phyloP scores from a whole-genome alignment of 2,329 filamentous ascomycete genomes.

The Cladosporium sp. region DNA sequence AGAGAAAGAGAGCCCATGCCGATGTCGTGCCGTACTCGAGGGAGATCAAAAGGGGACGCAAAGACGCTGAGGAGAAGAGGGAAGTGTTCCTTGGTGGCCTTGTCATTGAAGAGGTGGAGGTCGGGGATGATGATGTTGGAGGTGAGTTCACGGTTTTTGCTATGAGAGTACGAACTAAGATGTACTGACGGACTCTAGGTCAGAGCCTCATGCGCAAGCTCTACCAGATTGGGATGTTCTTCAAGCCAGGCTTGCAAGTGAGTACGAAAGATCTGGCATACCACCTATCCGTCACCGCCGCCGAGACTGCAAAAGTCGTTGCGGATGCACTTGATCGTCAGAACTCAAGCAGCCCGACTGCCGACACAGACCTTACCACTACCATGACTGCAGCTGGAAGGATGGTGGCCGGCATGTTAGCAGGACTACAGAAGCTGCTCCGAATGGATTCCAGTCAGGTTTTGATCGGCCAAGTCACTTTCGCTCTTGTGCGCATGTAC shows the following conservation, averaged over 20 bases:
- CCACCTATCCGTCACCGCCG: not conserved
- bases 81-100: not conserved
- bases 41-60: constrained; percentile 22
- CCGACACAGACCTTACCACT: constrained; percentile 13
- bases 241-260: constrained; percentile 17
- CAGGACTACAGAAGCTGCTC: constrained; percentile 21
- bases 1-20: constrained; percentile 26
- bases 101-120: constrained; percentile 5
- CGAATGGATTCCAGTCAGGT: constrained; percentile 12
- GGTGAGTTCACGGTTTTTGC: not conserved
- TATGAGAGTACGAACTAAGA: too few relatives aligned
- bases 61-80: constrained; percentile 13
- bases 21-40: constrained; percentile 23
- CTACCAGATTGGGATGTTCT: constrained; percentile 23
- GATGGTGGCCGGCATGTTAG: constrained; percentile 20
- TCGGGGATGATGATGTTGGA: not conserved
- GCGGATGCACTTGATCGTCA: not conserved
- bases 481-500: constrained; percentile 36
- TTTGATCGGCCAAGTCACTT: constrained; percentile 22
- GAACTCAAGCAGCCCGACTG: too few relatives aligned
- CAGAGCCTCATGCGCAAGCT: constrained; percentile 25
- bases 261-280: constrained; percentile 13
- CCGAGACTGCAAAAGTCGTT: not conserved
- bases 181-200: constrained; percentile 16
- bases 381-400: constrained; percentile 22